Evolutionary conservation across 495 filamentous ascomycete genomes (phyloP).

Genomic region (Recurvomyces mirabilis): DNA sequence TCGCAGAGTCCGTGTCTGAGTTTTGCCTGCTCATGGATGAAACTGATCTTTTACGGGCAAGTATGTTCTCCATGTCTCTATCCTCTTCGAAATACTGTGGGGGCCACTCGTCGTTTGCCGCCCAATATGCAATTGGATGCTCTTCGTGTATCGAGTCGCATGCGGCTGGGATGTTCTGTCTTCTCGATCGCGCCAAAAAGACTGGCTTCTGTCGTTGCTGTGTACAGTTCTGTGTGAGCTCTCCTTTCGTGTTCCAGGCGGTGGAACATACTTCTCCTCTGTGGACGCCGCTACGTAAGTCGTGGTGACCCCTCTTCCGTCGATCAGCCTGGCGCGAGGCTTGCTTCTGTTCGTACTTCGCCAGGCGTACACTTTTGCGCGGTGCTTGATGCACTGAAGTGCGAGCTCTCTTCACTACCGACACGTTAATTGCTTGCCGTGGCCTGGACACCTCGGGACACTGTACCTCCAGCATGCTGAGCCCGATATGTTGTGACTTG

Average conservation of each 20-base stretch:
- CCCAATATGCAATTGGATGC: neutral
- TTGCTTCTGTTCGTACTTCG: neutral
- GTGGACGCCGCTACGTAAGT: neutral
- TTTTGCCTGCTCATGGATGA: neutral
- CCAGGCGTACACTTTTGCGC: neutral
- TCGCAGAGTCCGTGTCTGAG: neutral
- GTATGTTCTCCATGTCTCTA: conserved; percentile 1
- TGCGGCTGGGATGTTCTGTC: neutral
- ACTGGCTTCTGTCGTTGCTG: neutral
- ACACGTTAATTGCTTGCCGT: neutral
- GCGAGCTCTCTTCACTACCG: neutral
- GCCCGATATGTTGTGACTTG: neutral
- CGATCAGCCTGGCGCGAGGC: too few relatives aligned
- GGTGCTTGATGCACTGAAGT: too few relatives aligned
- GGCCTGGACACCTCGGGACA: neutral
- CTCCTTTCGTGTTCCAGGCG: neutral
- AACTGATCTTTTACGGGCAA: conserved; percentile 1
- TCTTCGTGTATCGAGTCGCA: neutral
- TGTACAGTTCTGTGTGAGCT: neutral
- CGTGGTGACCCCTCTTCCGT: too few relatives aligned
- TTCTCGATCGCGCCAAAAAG: neutral
- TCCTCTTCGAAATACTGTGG: neutral
- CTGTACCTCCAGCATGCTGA: neutral
- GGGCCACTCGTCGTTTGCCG: neutral
- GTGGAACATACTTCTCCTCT: neutral